phyloP scores from a whole-genome alignment of 768 basidiomycete genomes.

The Pisolithus orientalis region DNA sequence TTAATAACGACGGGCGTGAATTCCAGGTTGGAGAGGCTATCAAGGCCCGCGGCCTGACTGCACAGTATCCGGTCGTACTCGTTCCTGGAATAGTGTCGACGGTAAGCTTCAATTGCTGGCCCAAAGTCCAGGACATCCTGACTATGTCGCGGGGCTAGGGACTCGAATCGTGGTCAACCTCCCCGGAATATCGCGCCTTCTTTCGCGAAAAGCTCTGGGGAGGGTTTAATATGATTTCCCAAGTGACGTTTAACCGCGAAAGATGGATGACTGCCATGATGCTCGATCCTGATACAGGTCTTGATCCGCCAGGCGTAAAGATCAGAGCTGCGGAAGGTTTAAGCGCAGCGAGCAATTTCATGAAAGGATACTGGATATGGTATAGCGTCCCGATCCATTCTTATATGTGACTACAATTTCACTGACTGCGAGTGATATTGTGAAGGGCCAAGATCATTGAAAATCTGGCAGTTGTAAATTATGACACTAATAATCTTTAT shows the following conservation, averaged over 20 bases:
- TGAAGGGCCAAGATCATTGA: slow-evolving; percentile 85
- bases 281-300: slow-evolving; percentile 85
- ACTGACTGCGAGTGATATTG: neutral
- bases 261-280: slow-evolving; percentile 88
- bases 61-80: slow-evolving; percentile 76
- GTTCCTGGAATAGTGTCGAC: slow-evolving; percentile 90
- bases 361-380: slow-evolving; percentile 96
- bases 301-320: slow-evolving; percentile 82
- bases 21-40: slow-evolving; percentile 71
- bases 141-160: slow-evolving; percentile 36
- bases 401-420: neutral
- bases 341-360: slow-evolving; percentile 80
- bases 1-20: slow-evolving; percentile 74
- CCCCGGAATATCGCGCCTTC: slow-evolving; percentile 76
- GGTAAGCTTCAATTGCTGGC: slow-evolving; percentile 32
- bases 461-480: slow-evolving; percentile 88
- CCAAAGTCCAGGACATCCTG: neutral
- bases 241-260: slow-evolving; percentile 77
- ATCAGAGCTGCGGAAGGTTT: slow-evolving; percentile 91
- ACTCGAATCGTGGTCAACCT: slow-evolving; percentile 91
- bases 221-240: slow-evolving; percentile 76
- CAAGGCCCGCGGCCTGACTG: slow-evolving; percentile 56
- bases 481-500: slow-evolving; percentile 85
- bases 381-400: slow-evolving; percentile 18
- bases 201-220: slow-evolving; percentile 89